Evolutionary conservation across 139 green algal species (phyloP).

Genomic region (Ostreobium quekettii): DNA sequence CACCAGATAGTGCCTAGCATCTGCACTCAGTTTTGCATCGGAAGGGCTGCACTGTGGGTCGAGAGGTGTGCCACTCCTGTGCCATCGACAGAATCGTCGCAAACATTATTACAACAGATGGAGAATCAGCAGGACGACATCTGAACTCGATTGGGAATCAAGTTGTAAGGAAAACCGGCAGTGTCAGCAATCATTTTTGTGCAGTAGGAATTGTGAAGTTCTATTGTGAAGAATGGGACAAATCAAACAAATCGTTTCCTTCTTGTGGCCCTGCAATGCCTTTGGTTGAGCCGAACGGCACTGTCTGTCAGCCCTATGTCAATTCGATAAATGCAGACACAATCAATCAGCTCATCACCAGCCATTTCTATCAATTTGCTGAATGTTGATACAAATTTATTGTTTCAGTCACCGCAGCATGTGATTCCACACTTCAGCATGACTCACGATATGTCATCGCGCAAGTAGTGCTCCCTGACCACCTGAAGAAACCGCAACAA

Average conservation of each 20-base stretch:
- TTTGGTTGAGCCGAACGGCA: background rate
- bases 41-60: constrained; percentile 54
- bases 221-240: background rate
- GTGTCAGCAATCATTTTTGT: background rate
- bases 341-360: background rate
- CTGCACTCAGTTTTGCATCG: constrained; percentile 44
- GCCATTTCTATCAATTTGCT: background rate
- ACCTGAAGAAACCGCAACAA: constrained; percentile 34
- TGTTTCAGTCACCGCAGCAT: background rate
- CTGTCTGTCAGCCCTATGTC: background rate
- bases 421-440: background rate
- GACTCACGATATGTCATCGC: constrained; percentile 86
- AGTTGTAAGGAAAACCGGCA: background rate
- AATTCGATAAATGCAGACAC: too few relatives aligned
- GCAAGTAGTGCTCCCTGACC: constrained; percentile 88
- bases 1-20: constrained; percentile 71
- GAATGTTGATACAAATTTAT: background rate
- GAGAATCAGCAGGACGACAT: too few relatives aligned
- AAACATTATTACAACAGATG: background rate
- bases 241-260: background rate
- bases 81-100: background rate
- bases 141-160: background rate
- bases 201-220: background rate
- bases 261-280: background rate
- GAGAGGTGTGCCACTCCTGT: constrained; percentile 55